Percentiles rank a stretch among this genome's conserved stretches.
Conservation (phyloP, 345 rosid species). For the Salix brachista region DNA sequence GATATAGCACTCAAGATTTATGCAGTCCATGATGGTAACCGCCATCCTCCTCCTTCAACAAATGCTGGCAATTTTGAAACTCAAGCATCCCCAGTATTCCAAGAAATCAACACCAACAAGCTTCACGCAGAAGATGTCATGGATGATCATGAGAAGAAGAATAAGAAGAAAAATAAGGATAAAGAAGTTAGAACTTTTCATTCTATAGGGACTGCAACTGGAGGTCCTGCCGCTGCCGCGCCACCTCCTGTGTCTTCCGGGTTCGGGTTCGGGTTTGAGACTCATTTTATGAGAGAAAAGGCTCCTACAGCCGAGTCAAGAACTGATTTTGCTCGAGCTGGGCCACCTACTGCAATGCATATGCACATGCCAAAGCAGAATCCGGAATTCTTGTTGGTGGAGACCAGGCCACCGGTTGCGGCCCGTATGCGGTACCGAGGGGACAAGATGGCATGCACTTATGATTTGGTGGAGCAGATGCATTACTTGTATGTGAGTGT, state of each 20-base stretch:
- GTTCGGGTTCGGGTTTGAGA: conserved; percentile 8
- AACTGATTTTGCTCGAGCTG: conserved; percentile 33
- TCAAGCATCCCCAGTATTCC: conserved; percentile 27
- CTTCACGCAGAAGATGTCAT: conserved; percentile 18
- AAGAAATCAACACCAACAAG: conserved; percentile 28
- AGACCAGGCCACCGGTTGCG: conserved; percentile 43
- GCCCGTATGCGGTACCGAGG: conserved; percentile 37
- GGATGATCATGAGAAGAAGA: conserved; percentile 26
- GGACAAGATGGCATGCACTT: conserved; percentile 22
- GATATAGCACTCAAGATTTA: conserved; percentile 60
- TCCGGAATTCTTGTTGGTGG: conserved; percentile 36
- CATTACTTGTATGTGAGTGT: conserved; percentile 27
- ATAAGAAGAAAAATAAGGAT: conserved; percentile 53
- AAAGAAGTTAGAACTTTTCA: conserved; percentile 71
- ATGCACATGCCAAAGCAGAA: conserved; percentile 38
- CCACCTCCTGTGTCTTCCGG: conserved; percentile 29
- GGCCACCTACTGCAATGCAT: conserved; percentile 23
- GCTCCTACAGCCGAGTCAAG: conserved; percentile 24
- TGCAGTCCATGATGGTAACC: conserved; percentile 22
- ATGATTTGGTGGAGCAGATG: conserved; percentile 35
- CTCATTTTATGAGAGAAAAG: conserved; percentile 18
- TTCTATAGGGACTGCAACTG: conserved; percentile 51
- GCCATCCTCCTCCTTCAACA: conserved; percentile 5
- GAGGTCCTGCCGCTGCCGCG: conserved; percentile 20
- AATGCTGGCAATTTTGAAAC: conserved; percentile 8